Evolutionary conservation across 768 basidiomycete genomes (phyloP).

Genomic region (Collybia nuda): DNA sequence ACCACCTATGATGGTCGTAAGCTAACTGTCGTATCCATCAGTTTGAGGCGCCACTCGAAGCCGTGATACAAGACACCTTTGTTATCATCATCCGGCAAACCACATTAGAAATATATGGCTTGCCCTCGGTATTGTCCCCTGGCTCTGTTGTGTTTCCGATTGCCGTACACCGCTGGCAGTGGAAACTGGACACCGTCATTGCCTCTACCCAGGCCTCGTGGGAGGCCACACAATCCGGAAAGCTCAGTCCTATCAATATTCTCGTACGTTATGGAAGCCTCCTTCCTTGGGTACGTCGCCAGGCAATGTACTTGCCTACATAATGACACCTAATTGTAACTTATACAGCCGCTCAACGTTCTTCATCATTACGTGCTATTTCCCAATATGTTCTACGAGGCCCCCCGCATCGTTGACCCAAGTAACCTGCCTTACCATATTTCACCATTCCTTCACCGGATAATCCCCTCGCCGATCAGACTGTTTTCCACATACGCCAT

Average conservation of each 20-base stretch:
- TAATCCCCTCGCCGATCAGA: constrained; percentile 55
- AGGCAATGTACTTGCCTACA: too few relatives aligned
- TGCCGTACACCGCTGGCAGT: constrained; percentile 48
- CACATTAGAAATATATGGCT: constrained; percentile 42
- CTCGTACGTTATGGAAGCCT: constrained; percentile 59
- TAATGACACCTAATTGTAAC: too few relatives aligned
- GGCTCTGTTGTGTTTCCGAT: constrained; percentile 38
- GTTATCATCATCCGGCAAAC: constrained; percentile 43
- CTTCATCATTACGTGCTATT: constrained; percentile 61
- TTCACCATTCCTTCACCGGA: constrained; percentile 32
- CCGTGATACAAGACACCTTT: constrained; percentile 40
- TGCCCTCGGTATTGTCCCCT: constrained; percentile 23
- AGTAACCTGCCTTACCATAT: constrained; percentile 47
- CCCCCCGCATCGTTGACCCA: constrained; percentile 18
- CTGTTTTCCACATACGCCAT: constrained; percentile 55
- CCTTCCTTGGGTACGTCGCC: constrained; percentile 50
- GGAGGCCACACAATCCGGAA: constrained; percentile 8
- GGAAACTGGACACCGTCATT: constrained; percentile 53
- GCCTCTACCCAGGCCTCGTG: constrained; percentile 32
- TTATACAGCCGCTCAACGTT: constrained; percentile 54
- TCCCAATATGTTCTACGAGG: constrained; percentile 39
- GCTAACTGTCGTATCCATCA: constrained; percentile 8
- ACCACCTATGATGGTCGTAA: background rate
- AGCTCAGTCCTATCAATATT: constrained; percentile 40
- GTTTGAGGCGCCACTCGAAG: constrained; percentile 39